phyloP scores from a whole-genome alignment of 371 early-diverging fungal species.

The Mortierella sp. region DNA sequence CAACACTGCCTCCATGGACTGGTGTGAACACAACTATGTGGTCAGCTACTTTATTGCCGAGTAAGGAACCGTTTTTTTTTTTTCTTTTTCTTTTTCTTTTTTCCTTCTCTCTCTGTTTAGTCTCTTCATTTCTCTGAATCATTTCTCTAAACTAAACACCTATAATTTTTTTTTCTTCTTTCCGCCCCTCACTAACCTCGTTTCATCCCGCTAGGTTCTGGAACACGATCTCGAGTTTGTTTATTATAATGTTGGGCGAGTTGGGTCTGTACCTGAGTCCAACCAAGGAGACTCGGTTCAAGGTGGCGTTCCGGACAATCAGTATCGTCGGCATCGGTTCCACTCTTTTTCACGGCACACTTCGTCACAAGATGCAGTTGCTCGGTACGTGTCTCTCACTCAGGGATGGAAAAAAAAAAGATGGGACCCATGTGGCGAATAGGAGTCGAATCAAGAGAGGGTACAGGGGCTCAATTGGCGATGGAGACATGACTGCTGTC shows the following conservation, averaged over 20 bases:
- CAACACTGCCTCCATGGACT: conserved; percentile 49
- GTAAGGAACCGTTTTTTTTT: conserved; percentile 16
- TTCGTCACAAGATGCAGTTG: conserved; percentile 52
- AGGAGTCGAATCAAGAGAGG: too few relatives aligned
- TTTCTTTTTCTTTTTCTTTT: background rate
- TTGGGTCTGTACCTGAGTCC: conserved; percentile 42
- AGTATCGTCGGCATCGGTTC: conserved; percentile 47
- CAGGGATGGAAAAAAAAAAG: background rate
- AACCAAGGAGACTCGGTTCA: conserved; percentile 42
- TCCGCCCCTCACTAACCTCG: background rate
- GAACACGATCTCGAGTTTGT: conserved; percentile 50
- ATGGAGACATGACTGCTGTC: too few relatives aligned
- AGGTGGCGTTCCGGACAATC: conserved; percentile 43
- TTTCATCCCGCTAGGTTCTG: conserved; percentile 30
- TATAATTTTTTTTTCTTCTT: background rate
- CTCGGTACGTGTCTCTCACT: conserved; percentile 19
- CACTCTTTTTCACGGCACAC: conserved; percentile 46
- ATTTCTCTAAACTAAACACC: background rate
- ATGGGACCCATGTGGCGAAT: too few relatives aligned
- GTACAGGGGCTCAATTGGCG: too few relatives aligned
- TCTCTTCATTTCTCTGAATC: background rate
- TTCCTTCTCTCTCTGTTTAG: background rate
- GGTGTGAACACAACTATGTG: conserved; percentile 55
- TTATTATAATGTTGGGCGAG: conserved; percentile 39
- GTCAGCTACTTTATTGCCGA: conserved; percentile 53